These are phyloP conservation scores for Quercus rubra DNA, from an alignment of 306 rosid genomes.

Conservation along the genomic window DNA sequence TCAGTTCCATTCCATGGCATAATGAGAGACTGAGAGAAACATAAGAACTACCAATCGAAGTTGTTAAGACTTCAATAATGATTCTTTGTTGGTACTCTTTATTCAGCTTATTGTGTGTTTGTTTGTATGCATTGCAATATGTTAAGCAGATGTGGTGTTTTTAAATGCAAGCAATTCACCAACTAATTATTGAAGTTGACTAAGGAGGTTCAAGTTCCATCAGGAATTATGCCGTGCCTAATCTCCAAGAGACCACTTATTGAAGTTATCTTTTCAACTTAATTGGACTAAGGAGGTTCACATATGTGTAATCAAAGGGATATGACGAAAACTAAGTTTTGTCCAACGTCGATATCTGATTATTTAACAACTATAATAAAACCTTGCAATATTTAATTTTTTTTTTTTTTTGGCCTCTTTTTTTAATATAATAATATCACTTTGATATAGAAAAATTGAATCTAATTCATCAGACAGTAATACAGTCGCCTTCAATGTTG, in stretches of 20 bases:
- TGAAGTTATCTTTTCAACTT: too few relatives aligned
- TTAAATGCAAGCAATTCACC: slow-evolving; percentile 42
- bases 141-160: slow-evolving; percentile 21
- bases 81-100: slow-evolving; percentile 20
- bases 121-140: neutral
- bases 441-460: too few relatives aligned
- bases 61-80: slow-evolving; percentile 35
- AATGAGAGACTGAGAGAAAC: neutral
- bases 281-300: neutral
- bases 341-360: neutral
- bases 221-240: too few relatives aligned
- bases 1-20: neutral
- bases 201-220: neutral
- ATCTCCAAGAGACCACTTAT: too few relatives aligned
- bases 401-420: neutral
- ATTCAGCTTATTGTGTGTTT: neutral
- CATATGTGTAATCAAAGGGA: neutral
- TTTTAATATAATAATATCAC: too few relatives aligned
- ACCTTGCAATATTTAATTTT: neutral
- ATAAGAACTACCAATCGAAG: neutral
- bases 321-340: neutral
- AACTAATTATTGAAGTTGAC: slow-evolving; percentile 7
- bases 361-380: neutral
- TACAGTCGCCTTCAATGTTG: too few relatives aligned
- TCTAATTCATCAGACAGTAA: too few relatives aligned